Base-by-base conservation (phyloP, 164 flowering plant genomes). In the Amborella trichopoda region DNA sequence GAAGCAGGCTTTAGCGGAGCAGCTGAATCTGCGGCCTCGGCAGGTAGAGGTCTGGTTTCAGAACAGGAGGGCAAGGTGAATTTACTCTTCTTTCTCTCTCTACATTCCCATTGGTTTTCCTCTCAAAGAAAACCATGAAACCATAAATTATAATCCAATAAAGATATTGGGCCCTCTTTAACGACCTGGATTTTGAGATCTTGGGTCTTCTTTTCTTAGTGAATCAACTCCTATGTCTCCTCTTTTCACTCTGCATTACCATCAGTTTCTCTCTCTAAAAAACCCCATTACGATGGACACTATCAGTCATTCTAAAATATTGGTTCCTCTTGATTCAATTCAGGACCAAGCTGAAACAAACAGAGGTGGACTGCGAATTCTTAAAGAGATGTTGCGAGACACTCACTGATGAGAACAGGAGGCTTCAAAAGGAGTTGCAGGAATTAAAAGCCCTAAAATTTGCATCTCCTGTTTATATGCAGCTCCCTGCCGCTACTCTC, bases 31-130 rank as follows among this genome's bases (percentile, higher is more conserved):
- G 6, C 63, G 89, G 57, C 83, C 96, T 0, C 52, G 96, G 26
- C 93, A 86, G 62, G 89, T 86, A 13, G 96, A 86, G 65, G 96
- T 86, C 0, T 86, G 96, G 96, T 86, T 86, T 55, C 96, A 86
- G 48, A 86, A 86, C 50, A 69, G 96, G 50, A 68, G 96, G 69
- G 96, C 96, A 48, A 86, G 94, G 94, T 83, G 44, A 6, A 8
- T 3, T 24, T 2, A 4, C 12, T 8, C 34, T 30, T 30, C 11
- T 8, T 8, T 8, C 9, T 1, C 14, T 30, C 34, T 30, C 34
- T 30, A 14, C 34, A 14, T n/a, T n/a, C 34, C 9, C 34, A 14
- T 30, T 1, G 14, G 0, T 30, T 30, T 9, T 30, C 11, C 14
- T 8, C 14, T 30, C 14, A 30, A 0, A 1, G 34, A 14, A 30